Evolutionary conservation across 345 rosid species (phyloP), one percentile per base, ranked within the genome.

Genomic region (Linum lewisii): DNA sequence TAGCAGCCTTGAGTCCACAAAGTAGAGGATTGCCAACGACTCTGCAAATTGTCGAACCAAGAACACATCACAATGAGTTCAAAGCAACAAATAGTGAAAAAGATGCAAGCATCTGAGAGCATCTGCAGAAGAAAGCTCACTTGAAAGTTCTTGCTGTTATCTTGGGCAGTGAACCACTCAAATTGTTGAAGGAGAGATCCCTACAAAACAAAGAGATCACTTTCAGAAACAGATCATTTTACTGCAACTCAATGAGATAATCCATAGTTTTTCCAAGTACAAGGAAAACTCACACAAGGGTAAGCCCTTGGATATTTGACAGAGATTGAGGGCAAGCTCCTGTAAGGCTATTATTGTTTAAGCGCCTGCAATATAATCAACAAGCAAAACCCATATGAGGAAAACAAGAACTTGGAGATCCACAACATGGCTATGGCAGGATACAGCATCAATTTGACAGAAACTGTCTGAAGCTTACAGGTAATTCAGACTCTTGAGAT

Each of bases 111-210:
- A 62, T 32, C 26, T 50, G 56, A 58, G 47, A 16, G 23, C 24
- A 21, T 52, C 4, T 11, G 22, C 1, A 24, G 24, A 19, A 20
- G 14, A 52, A 52, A 51, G 60, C 87, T 82, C 76, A 94, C 99
- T 84, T 94, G 81, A 94, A 90, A 29, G 96, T 90, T 76, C 95
- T 84, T 53, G 97, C 88, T 49, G 90, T 84, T 74, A 87, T 75
- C 79, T 83, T 94, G 47, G 99, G 99, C 70, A 87, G 57, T 29
- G 95, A 73, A 66, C 99, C 99, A 6, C 97, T 87, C 64, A 94
- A 75, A 73, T 94, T 94, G 81, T 94, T 94, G 69, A 73, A 94
- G 13, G 99, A 87, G 56, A 94, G 80, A 73, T 94, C 99, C 52
- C 99, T 94, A 64, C 78, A 78, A 60, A 26, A 42, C 47, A 42